Conservation (phyloP, 1,284 basidiomycete genomes). For the Ustilago crameri region DNA sequence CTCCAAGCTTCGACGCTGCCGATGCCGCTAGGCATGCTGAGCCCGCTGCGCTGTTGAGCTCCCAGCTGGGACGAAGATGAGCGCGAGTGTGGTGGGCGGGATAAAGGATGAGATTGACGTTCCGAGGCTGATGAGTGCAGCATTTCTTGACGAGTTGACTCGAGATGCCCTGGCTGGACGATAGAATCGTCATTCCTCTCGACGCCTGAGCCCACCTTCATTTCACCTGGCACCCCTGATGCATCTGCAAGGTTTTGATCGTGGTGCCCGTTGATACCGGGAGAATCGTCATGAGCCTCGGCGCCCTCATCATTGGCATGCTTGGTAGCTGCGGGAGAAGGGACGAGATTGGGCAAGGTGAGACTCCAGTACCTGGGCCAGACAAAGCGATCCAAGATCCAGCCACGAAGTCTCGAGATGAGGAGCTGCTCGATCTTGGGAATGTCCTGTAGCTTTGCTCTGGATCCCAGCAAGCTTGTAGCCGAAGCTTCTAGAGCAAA, state of each 20-base stretch:
- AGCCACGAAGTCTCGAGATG: slow-evolving; percentile 70
- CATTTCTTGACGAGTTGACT: slow-evolving; percentile 43
- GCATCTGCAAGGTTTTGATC: not conserved
- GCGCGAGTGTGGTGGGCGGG: slow-evolving; percentile 14
- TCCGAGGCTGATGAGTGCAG: slow-evolving; percentile 13
- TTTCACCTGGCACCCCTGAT: slow-evolving; percentile 19
- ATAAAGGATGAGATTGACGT: not conserved
- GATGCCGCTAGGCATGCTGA: slow-evolving; percentile 18
- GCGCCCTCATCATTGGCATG: not conserved
- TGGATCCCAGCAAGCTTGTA: slow-evolving; percentile 72
- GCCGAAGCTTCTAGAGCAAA: slow-evolving; percentile 73
- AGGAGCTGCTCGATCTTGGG: slow-evolving; percentile 75
- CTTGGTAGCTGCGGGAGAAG: slow-evolving; percentile 27
- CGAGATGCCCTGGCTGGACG: slow-evolving; percentile 42
- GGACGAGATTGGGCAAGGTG: slow-evolving; percentile 68
- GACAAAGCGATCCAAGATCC: slow-evolving; percentile 71
- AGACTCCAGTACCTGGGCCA: slow-evolving; percentile 71
- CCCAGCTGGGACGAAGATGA: slow-evolving; percentile 13
- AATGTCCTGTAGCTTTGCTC: slow-evolving; percentile 74
- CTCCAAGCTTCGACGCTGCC: slow-evolving; percentile 49
- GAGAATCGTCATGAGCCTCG: not conserved
- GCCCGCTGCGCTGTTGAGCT: slow-evolving; percentile 3
- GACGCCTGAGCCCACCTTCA: slow-evolving; percentile 37
- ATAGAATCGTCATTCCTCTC: slow-evolving; percentile 34
- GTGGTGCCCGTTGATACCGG: not conserved